Conservation (phyloP, 139 green algal species). For the Nannochloris sp. region DNA sequence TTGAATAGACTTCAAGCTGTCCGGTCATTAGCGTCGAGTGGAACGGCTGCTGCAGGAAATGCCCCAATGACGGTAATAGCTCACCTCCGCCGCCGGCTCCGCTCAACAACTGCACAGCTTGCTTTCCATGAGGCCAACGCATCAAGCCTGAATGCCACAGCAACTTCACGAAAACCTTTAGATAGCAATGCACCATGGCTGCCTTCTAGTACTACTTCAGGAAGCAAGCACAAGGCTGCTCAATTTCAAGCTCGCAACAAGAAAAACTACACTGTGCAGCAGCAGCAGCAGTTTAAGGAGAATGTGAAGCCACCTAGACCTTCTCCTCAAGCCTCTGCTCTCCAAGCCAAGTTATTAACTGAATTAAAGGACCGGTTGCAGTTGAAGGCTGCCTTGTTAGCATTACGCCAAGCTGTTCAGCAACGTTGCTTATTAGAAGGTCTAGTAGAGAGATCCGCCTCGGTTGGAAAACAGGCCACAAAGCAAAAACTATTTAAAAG, state of each 20-base stretch:
- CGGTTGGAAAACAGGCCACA: background rate
- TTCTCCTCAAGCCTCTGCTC: slow-evolving; percentile 3
- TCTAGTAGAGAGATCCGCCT: background rate
- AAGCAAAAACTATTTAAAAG: background rate
- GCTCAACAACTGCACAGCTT: slow-evolving; percentile 1
- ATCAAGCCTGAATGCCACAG: no score
- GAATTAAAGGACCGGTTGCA: slow-evolving; percentile 8
- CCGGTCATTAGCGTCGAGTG: no score
- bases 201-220: background rate
- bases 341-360: slow-evolving; percentile 19
- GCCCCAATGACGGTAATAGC: no score
- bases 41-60: no score
- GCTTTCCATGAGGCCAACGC: slow-evolving; percentile 11
- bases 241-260: no score
- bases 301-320: no score
- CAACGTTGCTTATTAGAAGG: background rate
- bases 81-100: no score
- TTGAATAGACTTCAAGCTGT: no score
- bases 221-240: slow-evolving; percentile 25
- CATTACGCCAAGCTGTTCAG: slow-evolving; percentile 2
- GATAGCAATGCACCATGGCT: slow-evolving; percentile 3
- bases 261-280: no score
- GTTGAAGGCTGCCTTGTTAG: slow-evolving; percentile 14
- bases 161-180: background rate
- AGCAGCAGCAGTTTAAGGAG: slow-evolving; percentile 10